Conservation (phyloP, 2,329 filamentous ascomycete species). For the Nothophoma quercina region DNA sequence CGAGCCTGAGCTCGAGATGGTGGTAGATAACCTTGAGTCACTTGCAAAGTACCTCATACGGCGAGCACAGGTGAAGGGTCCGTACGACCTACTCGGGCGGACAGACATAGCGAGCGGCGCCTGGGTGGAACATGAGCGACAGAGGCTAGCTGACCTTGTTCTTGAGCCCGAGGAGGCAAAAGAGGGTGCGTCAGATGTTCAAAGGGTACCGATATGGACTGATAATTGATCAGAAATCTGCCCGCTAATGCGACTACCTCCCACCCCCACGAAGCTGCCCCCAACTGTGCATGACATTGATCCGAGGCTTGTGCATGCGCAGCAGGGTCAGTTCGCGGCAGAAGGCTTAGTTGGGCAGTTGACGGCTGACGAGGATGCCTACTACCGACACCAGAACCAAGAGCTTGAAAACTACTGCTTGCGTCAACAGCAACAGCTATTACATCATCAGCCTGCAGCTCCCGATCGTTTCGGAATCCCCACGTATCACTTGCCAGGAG, state of each 20-base stretch:
- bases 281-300: constrained; percentile 14
- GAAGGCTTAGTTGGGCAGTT: constrained; percentile 1
- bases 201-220: background rate
- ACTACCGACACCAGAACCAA: constrained; percentile 14
- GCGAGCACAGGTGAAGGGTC: constrained; percentile 22
- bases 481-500: background rate
- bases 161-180: background rate
- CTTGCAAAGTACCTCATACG: constrained; percentile 21
- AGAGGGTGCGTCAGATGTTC: background rate
- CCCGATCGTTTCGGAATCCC: too few species aligned
- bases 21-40: constrained; percentile 17
- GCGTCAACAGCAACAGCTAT: background rate
- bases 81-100: constrained; percentile 19
- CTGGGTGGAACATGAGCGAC: constrained; percentile 13
- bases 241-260: background rate
- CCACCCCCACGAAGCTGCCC: background rate
- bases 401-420: background rate
- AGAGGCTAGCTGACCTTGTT: background rate
- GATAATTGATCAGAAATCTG: background rate
- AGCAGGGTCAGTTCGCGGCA: constrained; percentile 15
- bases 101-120: constrained; percentile 10
- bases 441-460: background rate
- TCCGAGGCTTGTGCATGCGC: constrained; percentile 20
- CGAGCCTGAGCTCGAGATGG: constrained; percentile 3
- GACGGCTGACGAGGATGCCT: constrained; percentile 10